Evolutionary conservation across 768 basidiomycete genomes (phyloP), one percentile per base, ranked within the genome.

Genomic region (Rhizopogon vulgaris): DNA sequence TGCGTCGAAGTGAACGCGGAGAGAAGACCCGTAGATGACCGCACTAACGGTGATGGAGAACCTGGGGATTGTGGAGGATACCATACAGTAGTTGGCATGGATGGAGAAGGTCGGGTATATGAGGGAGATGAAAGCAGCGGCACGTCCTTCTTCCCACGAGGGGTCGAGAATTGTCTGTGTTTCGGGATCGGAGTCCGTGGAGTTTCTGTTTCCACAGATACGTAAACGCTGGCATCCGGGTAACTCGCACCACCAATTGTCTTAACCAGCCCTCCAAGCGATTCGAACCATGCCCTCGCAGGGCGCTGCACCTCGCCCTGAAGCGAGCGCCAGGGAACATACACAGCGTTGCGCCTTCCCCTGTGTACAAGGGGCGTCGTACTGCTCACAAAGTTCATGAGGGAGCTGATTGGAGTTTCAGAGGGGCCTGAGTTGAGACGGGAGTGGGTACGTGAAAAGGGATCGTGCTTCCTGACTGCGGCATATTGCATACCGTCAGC

Each of bases 51-150:
- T 40, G 28, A 7, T 15, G 25, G 3, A 41, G 12, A 14, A 18
- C 32, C 28, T 25, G 46, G 17, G 38, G 15, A 8, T 45, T 36
- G 6, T 8, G 7, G 45, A 68, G 41, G 8, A 66, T 52, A 41
- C 59, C 56, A 25, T 66, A 56, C 56, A 60, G 58, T 55, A 56
- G 54, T 12, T 52, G 61, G 30, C 56, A 59, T 45, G 55, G 28
- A 32, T 17, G 42, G 17, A 18, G 43, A 45, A 45, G 43, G 12
- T 32, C 14, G 30, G 9, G 17, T 12, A 8, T 17, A 12, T 12
- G 43, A 45, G 1, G 30, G 17, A 32, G 43, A 45, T 9, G 43
- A 45, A 4, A 32, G 28, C 12, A 14, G 30, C 8, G 43, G 43
- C 7, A 32, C 30, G 12, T 32, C 22, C 22, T 22, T 45, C 8